A percentile compares a stretch with the other conserved stretches of the same genome.
phyloP scores from a whole-genome alignment of 2,329 filamentous ascomycete genomes.

The Clarireedia sp. region DNA sequence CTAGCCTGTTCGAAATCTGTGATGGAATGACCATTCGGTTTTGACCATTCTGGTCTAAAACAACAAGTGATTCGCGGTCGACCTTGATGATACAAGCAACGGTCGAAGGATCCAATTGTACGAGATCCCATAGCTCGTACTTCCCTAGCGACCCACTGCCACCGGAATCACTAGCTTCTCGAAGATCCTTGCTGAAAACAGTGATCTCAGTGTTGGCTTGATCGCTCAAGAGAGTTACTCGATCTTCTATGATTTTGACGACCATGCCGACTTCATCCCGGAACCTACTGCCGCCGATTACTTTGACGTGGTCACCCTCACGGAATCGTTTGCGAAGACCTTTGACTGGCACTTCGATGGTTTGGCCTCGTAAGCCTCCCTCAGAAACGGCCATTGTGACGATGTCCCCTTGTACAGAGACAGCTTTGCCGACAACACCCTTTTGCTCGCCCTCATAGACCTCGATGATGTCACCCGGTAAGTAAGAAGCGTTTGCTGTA shows the following conservation, averaged over 20 bases:
- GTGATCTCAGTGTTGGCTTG: conserved; percentile 90
- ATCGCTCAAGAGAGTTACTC: conserved; percentile 87
- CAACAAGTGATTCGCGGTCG: conserved; percentile 82
- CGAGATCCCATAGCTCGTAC: conserved; percentile 86
- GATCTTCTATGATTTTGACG: conserved; percentile 84
- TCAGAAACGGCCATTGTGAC: conserved; percentile 80
- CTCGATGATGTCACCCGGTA: conserved; percentile 92
- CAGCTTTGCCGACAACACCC: conserved; percentile 77
- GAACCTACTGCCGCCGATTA: conserved; percentile 91
- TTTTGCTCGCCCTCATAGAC: conserved; percentile 94
- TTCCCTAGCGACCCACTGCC: conserved; percentile 78
- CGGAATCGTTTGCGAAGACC: conserved; percentile 87
- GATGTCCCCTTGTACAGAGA: conserved; percentile 83
- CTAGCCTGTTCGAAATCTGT: conserved; percentile 83
- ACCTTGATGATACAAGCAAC: conserved; percentile 93
- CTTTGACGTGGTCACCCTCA: conserved; percentile 95
- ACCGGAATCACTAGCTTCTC: conserved; percentile 87
- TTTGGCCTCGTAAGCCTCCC: conserved; percentile 72
- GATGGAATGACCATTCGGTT: conserved; percentile 78
- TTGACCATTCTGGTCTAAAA: conserved; percentile 85
- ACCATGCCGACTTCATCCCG: conserved; percentile 96
- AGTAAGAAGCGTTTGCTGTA: conserved; percentile 72
- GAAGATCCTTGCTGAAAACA: conserved; percentile 93
- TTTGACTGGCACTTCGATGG: conserved; percentile 87
- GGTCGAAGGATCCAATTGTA: conserved; percentile 86